phyloP scores from a whole-genome alignment of 306 rosid species.

The Glycine tomentella region DNA sequence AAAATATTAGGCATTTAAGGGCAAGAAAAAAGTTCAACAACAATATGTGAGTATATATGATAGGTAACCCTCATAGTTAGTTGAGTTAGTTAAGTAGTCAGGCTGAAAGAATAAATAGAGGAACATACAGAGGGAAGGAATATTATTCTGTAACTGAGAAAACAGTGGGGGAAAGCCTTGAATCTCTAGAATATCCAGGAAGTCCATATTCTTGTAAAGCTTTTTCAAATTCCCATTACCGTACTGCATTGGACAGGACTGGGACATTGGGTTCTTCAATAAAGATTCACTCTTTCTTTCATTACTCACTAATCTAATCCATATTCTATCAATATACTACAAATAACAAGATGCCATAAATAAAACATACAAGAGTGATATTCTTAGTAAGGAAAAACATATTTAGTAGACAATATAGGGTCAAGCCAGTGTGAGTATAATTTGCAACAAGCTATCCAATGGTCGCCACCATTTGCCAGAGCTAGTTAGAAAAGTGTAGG shows the following conservation, averaged over 20 bases:
- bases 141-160: not conserved
- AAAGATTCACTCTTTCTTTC: not conserved
- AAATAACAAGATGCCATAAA: not conserved
- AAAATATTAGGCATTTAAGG: too few relatives aligned
- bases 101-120: not conserved
- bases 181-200: not conserved
- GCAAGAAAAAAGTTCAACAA: too few relatives aligned
- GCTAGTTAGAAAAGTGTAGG: not conserved
- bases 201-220: not conserved
- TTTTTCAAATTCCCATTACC: not conserved
- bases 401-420: not conserved
- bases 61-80: too few relatives aligned
- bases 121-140: not conserved
- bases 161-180: too few relatives aligned
- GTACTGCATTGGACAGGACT: not conserved
- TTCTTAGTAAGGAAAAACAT: not conserved
- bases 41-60: too few relatives aligned
- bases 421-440: constrained; percentile 19
- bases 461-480: not conserved
- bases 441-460: not conserved
- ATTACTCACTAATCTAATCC: not conserved
- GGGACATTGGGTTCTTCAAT: not conserved
- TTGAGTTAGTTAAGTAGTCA: not conserved
- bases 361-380: not conserved
- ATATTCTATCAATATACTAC: not conserved